Base-by-base conservation (phyloP, 176 grass and related monocot species). In the Oryza australiensis region DNA sequence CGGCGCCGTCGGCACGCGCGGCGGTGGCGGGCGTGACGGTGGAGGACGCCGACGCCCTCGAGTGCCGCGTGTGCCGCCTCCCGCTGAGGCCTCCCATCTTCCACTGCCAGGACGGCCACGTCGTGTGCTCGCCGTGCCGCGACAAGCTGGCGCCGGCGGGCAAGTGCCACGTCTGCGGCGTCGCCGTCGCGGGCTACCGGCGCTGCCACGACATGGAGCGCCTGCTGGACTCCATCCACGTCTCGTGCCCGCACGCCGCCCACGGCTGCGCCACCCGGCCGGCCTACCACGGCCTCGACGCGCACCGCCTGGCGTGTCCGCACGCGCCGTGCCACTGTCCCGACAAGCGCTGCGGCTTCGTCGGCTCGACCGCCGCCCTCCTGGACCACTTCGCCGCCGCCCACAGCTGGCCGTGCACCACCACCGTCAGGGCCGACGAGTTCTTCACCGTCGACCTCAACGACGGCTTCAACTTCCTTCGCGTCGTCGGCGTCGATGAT, bases 281-380 rank as follows among this genome's bases (percentile, higher is more conserved):
- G 42, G 9, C 23, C 3, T 75, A 75, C 81, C 64, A 75, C 20
- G 62, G 22, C 30, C 42, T 3, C 22, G 1, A 0, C 14, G 12
- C 9, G 9, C 81, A 83, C 42, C 42, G 42, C 0, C 4, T 0
- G 14, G n/a, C 3, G 1, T 83, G 81, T 41, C 0, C 5, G n/a
- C 62, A 48, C 70, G 70, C 28, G 12, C 60, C 70, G 5, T 83
- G n/a, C 71, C 70, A 13, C 43, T 75, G 71, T 30, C 81, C 71
- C 32, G 16, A 1, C 30, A 2, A 24, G 12, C 41, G 0, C 23
- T 83, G 81, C 0, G 42, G 9, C 26, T 75, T 83, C 42, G 14
- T 26, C 1, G 42, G 62, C 43, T 6, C 81, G 1, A 49, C 23
- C 10, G 0, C 9, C 5, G 42, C 14, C 4, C 62, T 83, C 62